Conservation (phyloP, 2,329 filamentous ascomycete genomes). For the Epicoccum sorghinum region DNA sequence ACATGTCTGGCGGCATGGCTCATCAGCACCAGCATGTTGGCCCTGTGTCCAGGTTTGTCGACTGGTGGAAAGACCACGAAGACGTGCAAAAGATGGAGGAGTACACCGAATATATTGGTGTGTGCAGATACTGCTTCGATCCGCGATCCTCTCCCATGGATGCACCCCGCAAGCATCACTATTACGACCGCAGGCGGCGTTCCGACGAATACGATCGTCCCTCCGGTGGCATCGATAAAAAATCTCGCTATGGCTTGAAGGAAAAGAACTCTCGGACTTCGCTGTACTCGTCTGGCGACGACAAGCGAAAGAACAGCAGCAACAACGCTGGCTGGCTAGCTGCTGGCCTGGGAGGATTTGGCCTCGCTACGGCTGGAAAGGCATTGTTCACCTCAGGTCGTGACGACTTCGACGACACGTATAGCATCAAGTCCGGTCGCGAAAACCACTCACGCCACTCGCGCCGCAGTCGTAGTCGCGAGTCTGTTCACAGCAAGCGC, state of each 20-base stretch:
- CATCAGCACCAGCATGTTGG: conserved; percentile 61
- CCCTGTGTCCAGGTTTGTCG: conserved; percentile 61
- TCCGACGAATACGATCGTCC: conserved; percentile 53
- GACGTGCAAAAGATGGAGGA: conserved; percentile 71
- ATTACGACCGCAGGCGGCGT: conserved; percentile 50
- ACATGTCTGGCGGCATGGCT: conserved; percentile 48
- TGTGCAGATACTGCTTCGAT: conserved; percentile 70
- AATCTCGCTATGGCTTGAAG: conserved; percentile 57
- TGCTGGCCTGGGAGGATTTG: conserved; percentile 61
- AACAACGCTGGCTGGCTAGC: conserved; percentile 58
- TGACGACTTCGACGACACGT: conserved; percentile 65
- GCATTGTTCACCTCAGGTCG: conserved; percentile 57
- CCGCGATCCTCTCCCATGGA: conserved; percentile 61
- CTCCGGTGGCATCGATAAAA: conserved; percentile 62
- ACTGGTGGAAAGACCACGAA: conserved; percentile 68
- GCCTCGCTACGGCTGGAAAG: conserved; percentile 59
- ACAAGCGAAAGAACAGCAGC: conserved; percentile 51
- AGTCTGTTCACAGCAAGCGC: conserved; percentile 50
- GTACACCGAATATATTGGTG: conserved; percentile 70
- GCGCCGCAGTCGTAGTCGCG: conserved; percentile 42
- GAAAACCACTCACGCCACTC: conserved; percentile 38
- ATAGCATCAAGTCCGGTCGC: conserved; percentile 63
- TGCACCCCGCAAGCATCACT: conserved; percentile 67
- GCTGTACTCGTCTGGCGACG: conserved; percentile 40
- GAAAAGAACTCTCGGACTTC: conserved; percentile 43